Percentiles rank a stretch among this genome's conserved stretches.
phyloP scores from a whole-genome alignment of 805 yeast species.

The Zygosaccharomyces bailii region DNA sequence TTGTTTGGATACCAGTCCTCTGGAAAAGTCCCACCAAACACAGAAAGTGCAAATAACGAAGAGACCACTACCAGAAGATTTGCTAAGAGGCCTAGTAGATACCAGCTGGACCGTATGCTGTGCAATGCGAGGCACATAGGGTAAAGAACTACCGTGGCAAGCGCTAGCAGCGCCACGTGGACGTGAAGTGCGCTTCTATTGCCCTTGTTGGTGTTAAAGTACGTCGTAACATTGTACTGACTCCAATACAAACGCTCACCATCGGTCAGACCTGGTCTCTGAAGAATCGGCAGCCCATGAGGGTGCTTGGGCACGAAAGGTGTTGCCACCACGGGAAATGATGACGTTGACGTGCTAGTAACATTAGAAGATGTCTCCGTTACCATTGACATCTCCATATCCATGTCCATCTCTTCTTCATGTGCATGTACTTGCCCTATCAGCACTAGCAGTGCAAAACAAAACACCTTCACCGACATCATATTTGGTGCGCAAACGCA shows the following conservation, averaged over 20 bases:
- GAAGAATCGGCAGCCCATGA: slow-evolving; percentile 75
- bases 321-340: slow-evolving; percentile 35
- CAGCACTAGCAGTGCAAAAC: slow-evolving; percentile 1
- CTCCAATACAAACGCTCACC: slow-evolving; percentile 79
- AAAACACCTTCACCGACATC: slow-evolving; percentile 4
- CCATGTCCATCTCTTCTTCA: slow-evolving; percentile 25
- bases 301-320: slow-evolving; percentile 46
- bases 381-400: slow-evolving; percentile 20
- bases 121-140: slow-evolving; percentile 68
- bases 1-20: slow-evolving; percentile 67
- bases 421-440: slow-evolving; percentile 41
- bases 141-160: slow-evolving; percentile 52
- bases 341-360: slow-evolving; percentile 13
- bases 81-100: slow-evolving; percentile 51
- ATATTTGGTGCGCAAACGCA: slow-evolving; percentile 1
- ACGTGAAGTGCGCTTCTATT: slow-evolving; percentile 49
- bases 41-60: slow-evolving; percentile 52
- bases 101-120: slow-evolving; percentile 55
- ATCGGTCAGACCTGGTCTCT: slow-evolving; percentile 56
- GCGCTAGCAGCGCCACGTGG: slow-evolving; percentile 48
- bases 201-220: slow-evolving; percentile 50
- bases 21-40: slow-evolving; percentile 59
- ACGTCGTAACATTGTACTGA: slow-evolving; percentile 71
- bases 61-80: slow-evolving; percentile 46
- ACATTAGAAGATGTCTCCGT: slow-evolving; percentile 10